These are phyloP conservation scores for Tolypocladium paradoxum DNA, from an alignment of 2,329 filamentous ascomycete species.

Conservation along the genomic window DNA sequence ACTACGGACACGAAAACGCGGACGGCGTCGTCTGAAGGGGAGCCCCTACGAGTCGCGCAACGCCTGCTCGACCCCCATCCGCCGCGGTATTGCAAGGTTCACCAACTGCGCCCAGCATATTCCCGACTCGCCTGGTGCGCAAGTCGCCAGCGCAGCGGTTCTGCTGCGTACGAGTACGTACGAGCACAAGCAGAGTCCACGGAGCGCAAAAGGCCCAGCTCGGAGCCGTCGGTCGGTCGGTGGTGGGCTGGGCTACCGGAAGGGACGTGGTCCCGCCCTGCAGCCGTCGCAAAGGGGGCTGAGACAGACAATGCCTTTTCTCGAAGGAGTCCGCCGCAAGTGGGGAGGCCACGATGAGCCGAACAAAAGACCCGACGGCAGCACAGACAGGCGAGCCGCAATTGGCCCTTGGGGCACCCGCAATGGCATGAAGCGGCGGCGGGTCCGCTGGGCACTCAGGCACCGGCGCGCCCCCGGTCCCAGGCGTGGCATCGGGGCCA, in stretches of 20 bases:
- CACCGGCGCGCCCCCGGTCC: not conserved
- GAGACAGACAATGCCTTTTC: not conserved
- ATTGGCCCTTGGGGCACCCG: not conserved
- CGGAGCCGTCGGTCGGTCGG: not conserved
- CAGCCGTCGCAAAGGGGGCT: conserved; percentile 5
- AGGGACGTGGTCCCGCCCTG: not conserved
- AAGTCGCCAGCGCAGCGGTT: not conserved
- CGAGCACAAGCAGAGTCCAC: not conserved
- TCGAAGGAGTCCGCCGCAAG: not conserved
- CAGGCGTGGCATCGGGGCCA: not conserved
- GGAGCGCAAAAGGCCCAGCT: not conserved
- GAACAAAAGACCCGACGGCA: too few relatives aligned
- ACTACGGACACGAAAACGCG: not conserved
- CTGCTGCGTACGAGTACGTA: not conserved
- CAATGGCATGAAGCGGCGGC: not conserved
- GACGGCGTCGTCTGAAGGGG: not conserved
- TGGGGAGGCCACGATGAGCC: not conserved
- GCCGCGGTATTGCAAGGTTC: not conserved
- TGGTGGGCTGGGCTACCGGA: not conserved
- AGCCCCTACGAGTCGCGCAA: not conserved
- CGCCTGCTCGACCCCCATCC: not conserved
- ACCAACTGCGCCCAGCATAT: not conserved
- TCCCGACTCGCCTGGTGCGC: not conserved
- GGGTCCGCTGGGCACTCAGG: not conserved
- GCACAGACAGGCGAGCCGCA: too few relatives aligned